A percentile compares a stretch with the other conserved stretches of the same genome.
phyloP scores from a whole-genome alignment of 139 green algal species.

The Chlorella sp. region DNA sequence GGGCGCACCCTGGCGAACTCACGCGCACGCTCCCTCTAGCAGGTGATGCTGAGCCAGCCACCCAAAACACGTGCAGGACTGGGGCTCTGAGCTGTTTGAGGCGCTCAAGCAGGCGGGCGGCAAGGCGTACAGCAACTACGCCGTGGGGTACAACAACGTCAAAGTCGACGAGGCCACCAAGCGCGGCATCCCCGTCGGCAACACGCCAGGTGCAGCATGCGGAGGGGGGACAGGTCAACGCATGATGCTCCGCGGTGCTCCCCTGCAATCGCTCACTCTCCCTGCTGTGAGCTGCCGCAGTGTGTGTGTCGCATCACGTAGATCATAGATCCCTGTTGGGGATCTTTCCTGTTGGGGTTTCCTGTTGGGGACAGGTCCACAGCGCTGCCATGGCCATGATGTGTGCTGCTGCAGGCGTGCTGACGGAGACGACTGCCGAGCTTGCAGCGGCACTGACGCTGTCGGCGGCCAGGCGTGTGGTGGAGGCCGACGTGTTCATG shows the following conservation, averaged over 20 bases:
- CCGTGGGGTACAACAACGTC: conserved; percentile 99
- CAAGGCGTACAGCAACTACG: conserved; percentile 93
- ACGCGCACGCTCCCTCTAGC: too few relatives aligned
- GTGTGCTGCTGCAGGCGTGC: conserved; percentile 65
- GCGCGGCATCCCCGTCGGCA: conserved; percentile 89
- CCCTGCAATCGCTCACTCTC: too few relatives aligned
- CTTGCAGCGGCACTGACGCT: conserved; percentile 90
- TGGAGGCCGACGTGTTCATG: conserved; percentile 97
- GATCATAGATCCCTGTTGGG: too few relatives aligned
- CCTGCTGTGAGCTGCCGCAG: too few relatives aligned
- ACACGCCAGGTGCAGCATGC: conserved; percentile 95
- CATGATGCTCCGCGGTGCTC: too few relatives aligned
- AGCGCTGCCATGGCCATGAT: too few relatives aligned
- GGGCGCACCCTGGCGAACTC: too few relatives aligned
- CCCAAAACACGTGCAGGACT: too few relatives aligned
- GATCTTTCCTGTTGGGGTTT: too few relatives aligned
- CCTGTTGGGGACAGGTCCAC: too few relatives aligned
- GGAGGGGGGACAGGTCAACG: background rate
- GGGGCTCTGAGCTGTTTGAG: conserved; percentile 83
- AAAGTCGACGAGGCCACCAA: conserved; percentile 73
- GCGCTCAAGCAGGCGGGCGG: conserved; percentile 82
- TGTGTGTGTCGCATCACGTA: too few relatives aligned
- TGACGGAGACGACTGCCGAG: conserved; percentile 96
- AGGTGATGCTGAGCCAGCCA: too few relatives aligned
- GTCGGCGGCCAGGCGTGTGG: conserved; percentile 81